Evolutionary conservation across 768 basidiomycete species (phyloP), one percentile per base, ranked within the genome.

Genomic region (Epithele typhae): DNA sequence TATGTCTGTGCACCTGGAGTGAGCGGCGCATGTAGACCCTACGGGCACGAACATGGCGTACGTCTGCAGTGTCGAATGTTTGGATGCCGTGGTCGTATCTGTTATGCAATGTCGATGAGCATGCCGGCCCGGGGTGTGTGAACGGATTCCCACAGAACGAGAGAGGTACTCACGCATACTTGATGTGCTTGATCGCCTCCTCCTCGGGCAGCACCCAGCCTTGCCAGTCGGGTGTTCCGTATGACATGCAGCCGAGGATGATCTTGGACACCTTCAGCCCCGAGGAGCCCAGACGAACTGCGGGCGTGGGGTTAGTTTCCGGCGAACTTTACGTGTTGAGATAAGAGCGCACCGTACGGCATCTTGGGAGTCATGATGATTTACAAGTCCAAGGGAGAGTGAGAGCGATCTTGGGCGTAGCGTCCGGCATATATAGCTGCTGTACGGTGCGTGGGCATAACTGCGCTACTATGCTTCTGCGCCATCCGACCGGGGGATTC

Each of bases 261-360:
- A 70, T 64, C 43, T 59, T 61, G n/a, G 67, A 68, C 23, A 70
- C 67, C 45, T 69, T 68, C 18, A 70, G 55, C 10, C 69, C 75
- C 6, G 68, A 70, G 32, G 65, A 55, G 65, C 83, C 74, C 6
- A 69, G 59, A 25, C 68, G 68, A 14, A 68, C 68, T 68, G 37
- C 18, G n/a, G n/a, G n/a, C n/a, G n/a, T n/a, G n/a, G n/a, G 38
- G 24, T 21, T 6, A 9, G 12, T 4, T 34, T 6, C 12, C 8
- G 24, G 4, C 14, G 21, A 2, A 40, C 14, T 12, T 25, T 5
- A 22, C 37, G 15, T n/a, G 15, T 21, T 10, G 18, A 4, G 19
- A 14, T 9, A 12, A 5, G 5, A 11, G 14, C 38, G 22, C 5
- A 40, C 38, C 38, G 23, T 40, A 40, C 22, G 22, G 38, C 38